A percentile compares a stretch with the other conserved stretches of the same genome.
Conservation (phyloP, 805 yeast genomes). For the Candida tibetensis region DNA sequence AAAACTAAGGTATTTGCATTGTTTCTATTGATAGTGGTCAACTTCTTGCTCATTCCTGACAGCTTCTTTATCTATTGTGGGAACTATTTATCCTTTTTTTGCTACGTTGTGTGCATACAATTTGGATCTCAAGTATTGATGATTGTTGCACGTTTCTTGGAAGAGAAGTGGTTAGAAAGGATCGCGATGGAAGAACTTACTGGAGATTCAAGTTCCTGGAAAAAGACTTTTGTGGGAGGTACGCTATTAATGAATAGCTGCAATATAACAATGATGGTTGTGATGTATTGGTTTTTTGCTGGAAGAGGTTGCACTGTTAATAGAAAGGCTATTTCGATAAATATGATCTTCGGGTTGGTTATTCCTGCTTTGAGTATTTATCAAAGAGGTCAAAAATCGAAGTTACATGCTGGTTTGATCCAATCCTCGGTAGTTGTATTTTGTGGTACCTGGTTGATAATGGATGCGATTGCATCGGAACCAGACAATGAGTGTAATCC, state of each 20-base stretch:
- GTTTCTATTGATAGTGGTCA: constrained; percentile 51
- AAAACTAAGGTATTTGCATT: constrained; percentile 64
- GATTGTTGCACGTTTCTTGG: constrained; percentile 98
- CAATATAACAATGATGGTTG: constrained; percentile 64
- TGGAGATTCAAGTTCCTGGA: constrained; percentile 68
- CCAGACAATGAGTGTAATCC: constrained; percentile 98
- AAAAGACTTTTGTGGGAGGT: constrained; percentile 76
- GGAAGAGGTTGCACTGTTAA: constrained; percentile 82
- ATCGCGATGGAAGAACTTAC: constrained; percentile 71
- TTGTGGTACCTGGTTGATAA: constrained; percentile 85
- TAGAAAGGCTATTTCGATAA: constrained; percentile 78
- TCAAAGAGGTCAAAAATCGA: constrained; percentile 83
- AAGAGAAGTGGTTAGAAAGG: constrained; percentile 88
- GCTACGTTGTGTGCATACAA: constrained; percentile 80
- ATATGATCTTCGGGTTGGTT: constrained; percentile 60
- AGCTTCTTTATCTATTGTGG: constrained; percentile 87
- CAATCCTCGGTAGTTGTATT: constrained; percentile 96
- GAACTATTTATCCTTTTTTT: constrained; percentile 78
- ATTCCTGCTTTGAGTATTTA: constrained; percentile 72
- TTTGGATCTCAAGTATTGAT: constrained; percentile 88
- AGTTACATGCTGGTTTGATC: constrained; percentile 94
- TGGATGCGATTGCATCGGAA: constrained; percentile 92
- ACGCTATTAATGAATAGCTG: constrained; percentile 81
- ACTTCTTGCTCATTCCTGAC: constrained; percentile 80
- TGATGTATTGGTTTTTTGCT: constrained; percentile 84